phyloP scores from a whole-genome alignment of 306 rosid genomes.

The Casuarina cunninghamiana region DNA sequence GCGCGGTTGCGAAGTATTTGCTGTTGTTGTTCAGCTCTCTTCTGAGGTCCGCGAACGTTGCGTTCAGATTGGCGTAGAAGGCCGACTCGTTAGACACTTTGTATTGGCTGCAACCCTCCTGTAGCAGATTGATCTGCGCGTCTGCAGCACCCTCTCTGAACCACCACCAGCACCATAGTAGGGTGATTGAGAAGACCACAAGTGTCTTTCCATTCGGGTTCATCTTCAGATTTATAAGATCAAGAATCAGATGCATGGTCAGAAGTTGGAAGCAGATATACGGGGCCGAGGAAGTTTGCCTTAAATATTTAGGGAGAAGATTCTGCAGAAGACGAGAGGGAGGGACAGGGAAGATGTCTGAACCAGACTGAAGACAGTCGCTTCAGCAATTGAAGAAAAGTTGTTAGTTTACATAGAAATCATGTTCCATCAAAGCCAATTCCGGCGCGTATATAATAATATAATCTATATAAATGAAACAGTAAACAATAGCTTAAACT shows the following conservation, averaged over 20 bases:
- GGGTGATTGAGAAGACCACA: neutral
- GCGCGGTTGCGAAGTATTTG: constrained; percentile 49
- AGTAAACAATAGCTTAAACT: too few relatives aligned
- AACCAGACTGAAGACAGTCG: too few relatives aligned
- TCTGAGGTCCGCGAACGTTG: constrained; percentile 39
- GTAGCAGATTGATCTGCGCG: constrained; percentile 46
- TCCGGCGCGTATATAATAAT: too few relatives aligned
- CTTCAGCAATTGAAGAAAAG: too few relatives aligned
- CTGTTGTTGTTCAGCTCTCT: constrained; percentile 24
- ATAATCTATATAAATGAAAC: too few relatives aligned
- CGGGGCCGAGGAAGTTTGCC: neutral
- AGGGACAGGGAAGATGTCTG: too few relatives aligned
- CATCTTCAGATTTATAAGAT: neutral
- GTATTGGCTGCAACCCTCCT: constrained; percentile 66
- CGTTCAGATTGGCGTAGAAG: constrained; percentile 51
- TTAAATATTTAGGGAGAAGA: neutral
- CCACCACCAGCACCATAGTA: constrained; percentile 22
- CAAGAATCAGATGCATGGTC: neutral
- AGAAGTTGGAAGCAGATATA: too few relatives aligned
- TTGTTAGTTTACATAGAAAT: too few relatives aligned
- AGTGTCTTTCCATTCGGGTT: neutral
- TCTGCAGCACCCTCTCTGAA: constrained; percentile 27
- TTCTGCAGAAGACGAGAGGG: neutral
- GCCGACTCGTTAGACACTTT: constrained; percentile 44
- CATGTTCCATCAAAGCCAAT: too few relatives aligned